Evolutionary conservation across 345 rosid species (phyloP).

Genomic region (Cardamine occulta): DNA sequence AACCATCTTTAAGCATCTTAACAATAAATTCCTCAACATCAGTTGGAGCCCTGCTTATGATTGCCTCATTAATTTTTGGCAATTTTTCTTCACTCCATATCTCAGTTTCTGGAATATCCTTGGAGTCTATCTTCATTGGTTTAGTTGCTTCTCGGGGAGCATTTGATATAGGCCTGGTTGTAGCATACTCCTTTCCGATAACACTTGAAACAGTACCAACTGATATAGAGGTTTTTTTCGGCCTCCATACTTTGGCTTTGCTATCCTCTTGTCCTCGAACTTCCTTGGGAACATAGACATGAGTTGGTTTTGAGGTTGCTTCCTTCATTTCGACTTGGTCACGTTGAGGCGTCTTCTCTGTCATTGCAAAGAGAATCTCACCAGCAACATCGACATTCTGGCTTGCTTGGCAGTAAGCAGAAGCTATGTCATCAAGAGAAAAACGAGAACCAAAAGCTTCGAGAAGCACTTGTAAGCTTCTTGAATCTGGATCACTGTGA

Average conservation of each 20-base stretch:
- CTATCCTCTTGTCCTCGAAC: constrained; percentile 26
- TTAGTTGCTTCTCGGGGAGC: constrained; percentile 45
- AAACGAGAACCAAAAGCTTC: constrained; percentile 53
- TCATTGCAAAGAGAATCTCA: constrained; percentile 53
- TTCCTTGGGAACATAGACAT: constrained; percentile 26
- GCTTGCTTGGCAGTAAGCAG: constrained; percentile 50
- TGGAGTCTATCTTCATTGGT: constrained; percentile 54
- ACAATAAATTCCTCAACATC: constrained; percentile 57
- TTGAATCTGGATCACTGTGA: constrained; percentile 40
- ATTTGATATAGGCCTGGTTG: constrained; percentile 39
- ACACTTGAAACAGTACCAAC: constrained; percentile 53
- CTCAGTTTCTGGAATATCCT: constrained; percentile 51
- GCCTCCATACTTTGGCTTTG: constrained; percentile 36
- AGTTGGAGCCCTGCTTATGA: constrained; percentile 27
- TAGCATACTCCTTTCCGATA: constrained; percentile 52
- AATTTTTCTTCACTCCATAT: constrained; percentile 46
- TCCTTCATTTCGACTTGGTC: constrained; percentile 14
- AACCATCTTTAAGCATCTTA: constrained; percentile 61
- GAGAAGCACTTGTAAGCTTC: constrained; percentile 49
- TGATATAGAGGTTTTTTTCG: constrained; percentile 47
- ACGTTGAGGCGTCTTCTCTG: constrained; percentile 22
- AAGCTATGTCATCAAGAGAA: constrained; percentile 55
- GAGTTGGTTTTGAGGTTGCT: constrained; percentile 38
- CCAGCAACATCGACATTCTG: constrained; percentile 46
- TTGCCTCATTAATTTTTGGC: constrained; percentile 20